phyloP scores from a whole-genome alignment of 2,329 filamentous ascomycete species.

The Fusarium bulbicola region DNA sequence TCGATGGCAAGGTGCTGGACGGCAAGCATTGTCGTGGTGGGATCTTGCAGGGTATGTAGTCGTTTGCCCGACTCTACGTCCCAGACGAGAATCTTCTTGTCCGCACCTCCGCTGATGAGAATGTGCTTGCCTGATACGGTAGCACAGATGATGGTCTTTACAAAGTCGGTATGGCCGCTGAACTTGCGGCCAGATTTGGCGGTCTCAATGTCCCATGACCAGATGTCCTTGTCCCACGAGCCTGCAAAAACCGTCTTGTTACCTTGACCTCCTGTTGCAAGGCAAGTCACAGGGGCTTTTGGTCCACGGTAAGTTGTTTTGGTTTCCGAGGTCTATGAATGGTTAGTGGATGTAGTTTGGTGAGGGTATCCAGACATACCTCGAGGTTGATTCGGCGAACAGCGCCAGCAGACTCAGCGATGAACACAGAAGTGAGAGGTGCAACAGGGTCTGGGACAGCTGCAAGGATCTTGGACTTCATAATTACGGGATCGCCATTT shows the following conservation, averaged over 20 bases:
- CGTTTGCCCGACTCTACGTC: slow-evolving; percentile 73
- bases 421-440: slow-evolving; percentile 68
- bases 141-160: slow-evolving; percentile 78
- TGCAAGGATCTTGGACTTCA: slow-evolving; percentile 88
- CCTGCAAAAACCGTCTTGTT: slow-evolving; percentile 79
- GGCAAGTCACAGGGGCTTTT: slow-evolving; percentile 79
- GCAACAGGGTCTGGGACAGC: slow-evolving; percentile 73
- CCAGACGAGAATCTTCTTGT: slow-evolving; percentile 87
- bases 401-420: slow-evolving; percentile 88
- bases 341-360: slow-evolving; percentile 4
- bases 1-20: slow-evolving; percentile 84
- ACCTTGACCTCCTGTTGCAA: slow-evolving; percentile 70
- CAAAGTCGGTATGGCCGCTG: slow-evolving; percentile 87
- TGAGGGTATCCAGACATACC: slow-evolving; percentile 58
- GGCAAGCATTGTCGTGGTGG: slow-evolving; percentile 74
- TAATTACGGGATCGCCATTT: slow-evolving; percentile 79
- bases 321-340: slow-evolving; percentile 43
- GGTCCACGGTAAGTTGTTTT: slow-evolving; percentile 73
- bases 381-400: slow-evolving; percentile 79
- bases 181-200: slow-evolving; percentile 66
- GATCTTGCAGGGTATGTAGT: slow-evolving; percentile 81
- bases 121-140: slow-evolving; percentile 68
- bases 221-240: slow-evolving; percentile 93
- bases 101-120: slow-evolving; percentile 79
- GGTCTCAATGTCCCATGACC: slow-evolving; percentile 79